A percentile compares a stretch with the other conserved stretches of the same genome.
phyloP scores from a whole-genome alignment of 495 filamentous ascomycete species.

The Poronia punctata region DNA sequence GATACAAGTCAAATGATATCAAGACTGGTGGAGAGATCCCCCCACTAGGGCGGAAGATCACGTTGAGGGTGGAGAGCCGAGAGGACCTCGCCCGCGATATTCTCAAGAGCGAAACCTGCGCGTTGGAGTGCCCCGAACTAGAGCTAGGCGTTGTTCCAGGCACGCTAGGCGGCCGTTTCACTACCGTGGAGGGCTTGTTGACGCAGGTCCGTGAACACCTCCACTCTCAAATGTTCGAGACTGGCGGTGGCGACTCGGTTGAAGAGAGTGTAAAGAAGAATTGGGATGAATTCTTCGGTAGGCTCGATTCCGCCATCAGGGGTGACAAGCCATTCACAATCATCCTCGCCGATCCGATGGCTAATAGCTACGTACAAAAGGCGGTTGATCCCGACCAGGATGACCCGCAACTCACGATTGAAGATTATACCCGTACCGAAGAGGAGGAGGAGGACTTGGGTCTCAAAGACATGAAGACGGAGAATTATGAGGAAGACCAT shows the following conservation, averaged over 20 bases:
- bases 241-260: constrained; percentile 66
- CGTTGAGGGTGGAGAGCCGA: constrained; percentile 60
- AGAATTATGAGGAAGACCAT: constrained; percentile 64
- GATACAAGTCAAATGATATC: constrained; percentile 91
- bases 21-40: constrained; percentile 94
- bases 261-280: constrained; percentile 49
- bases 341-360: constrained; percentile 79
- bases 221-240: constrained; percentile 75
- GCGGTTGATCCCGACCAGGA: constrained; percentile 58
- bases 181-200: constrained; percentile 91
- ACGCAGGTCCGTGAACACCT: constrained; percentile 89
- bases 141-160: constrained; percentile 78
- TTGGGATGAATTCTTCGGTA: constrained; percentile 76
- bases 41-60: constrained; percentile 77
- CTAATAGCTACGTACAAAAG: constrained; percentile 89
- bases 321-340: constrained; percentile 81
- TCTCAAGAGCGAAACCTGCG: constrained; percentile 90
- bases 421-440: constrained; percentile 80
- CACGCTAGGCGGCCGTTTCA: constrained; percentile 93
- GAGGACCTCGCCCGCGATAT: constrained; percentile 87
- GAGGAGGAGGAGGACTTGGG: constrained; percentile 92
- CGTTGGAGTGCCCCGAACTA: constrained; percentile 76
- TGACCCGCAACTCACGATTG: constrained; percentile 72
- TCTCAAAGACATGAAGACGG: constrained; percentile 83
- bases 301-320: constrained; percentile 67